phyloP scores from a whole-genome alignment of 2,329 filamentous ascomycete genomes.

The Aspergillus ochraceus region DNA sequence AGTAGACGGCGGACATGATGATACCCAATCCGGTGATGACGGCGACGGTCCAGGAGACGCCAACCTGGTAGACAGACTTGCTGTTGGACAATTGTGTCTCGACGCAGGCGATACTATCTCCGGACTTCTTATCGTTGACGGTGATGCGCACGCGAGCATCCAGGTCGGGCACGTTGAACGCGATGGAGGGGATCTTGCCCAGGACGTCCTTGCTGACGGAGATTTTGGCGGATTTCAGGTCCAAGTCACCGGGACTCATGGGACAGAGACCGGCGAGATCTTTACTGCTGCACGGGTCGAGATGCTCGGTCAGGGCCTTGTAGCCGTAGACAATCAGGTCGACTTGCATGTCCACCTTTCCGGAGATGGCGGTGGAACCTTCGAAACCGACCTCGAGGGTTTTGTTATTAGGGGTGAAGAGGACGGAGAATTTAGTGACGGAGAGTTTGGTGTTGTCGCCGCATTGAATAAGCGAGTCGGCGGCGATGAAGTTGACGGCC shows the following conservation, averaged over 20 bases:
- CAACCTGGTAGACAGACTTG: slow-evolving; percentile 83
- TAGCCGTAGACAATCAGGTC: slow-evolving; percentile 80
- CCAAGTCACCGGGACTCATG: slow-evolving; percentile 80
- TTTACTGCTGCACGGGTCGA: slow-evolving; percentile 71
- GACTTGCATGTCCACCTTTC: slow-evolving; percentile 76
- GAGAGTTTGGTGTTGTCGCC: slow-evolving; percentile 50
- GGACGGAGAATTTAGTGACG: slow-evolving; percentile 82
- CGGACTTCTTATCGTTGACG: slow-evolving; percentile 69
- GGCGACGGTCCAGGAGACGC: slow-evolving; percentile 85
- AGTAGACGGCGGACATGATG: slow-evolving; percentile 80
- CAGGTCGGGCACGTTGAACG: slow-evolving; percentile 85
- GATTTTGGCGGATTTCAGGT: slow-evolving; percentile 68
- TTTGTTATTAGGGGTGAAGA: slow-evolving; percentile 64
- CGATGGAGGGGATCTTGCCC: slow-evolving; percentile 72
- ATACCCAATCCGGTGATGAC: slow-evolving; percentile 82
- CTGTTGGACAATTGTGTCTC: slow-evolving; percentile 86
- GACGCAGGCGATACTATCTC: slow-evolving; percentile 74
- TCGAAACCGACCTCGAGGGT: slow-evolving; percentile 73
- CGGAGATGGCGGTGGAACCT: slow-evolving; percentile 79
- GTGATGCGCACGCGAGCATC: slow-evolving; percentile 80
- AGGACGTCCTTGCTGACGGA: slow-evolving; percentile 58
- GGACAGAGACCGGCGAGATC: slow-evolving; percentile 76
- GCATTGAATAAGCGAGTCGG: background rate
- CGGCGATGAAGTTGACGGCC: background rate
- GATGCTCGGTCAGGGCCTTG: slow-evolving; percentile 61